A percentile compares a stretch with the other conserved stretches of the same genome.
These are phyloP conservation scores for Ogataea minuta DNA, from an alignment of 805 yeast genomes.

Conservation along the genomic window DNA sequence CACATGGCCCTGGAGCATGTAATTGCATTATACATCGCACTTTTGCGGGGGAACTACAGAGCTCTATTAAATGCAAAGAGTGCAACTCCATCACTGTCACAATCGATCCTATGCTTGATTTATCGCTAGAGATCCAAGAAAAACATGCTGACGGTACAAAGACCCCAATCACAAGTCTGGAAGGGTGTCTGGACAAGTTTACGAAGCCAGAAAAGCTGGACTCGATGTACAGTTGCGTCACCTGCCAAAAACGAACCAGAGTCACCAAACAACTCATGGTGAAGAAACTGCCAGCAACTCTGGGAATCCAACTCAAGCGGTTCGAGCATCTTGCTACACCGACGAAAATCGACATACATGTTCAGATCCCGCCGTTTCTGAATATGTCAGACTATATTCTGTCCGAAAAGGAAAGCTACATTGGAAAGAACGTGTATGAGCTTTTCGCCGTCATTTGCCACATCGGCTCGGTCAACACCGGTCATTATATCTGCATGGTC, in stretches of 20 bases:
- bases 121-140: slow-evolving; percentile 70
- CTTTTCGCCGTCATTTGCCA: slow-evolving; percentile 86
- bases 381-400: slow-evolving; percentile 63
- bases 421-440: slow-evolving; percentile 53
- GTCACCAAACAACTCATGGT: slow-evolving; percentile 74
- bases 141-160: slow-evolving; percentile 26
- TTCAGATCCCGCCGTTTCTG: slow-evolving; percentile 68
- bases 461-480: slow-evolving; percentile 91
- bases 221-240: slow-evolving; percentile 64
- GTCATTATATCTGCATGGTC: slow-evolving; percentile 83
- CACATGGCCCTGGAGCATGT: slow-evolving; percentile 39
- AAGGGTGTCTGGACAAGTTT: slow-evolving; percentile 71
- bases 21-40: slow-evolving; percentile 78
- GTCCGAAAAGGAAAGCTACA: slow-evolving; percentile 5
- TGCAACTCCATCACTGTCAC: slow-evolving; percentile 68
- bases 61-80: slow-evolving; percentile 69
- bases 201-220: slow-evolving; percentile 78
- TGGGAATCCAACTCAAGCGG: slow-evolving; percentile 82
- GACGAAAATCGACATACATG: slow-evolving; percentile 72
- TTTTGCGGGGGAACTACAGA: slow-evolving; percentile 80
- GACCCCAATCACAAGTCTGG: slow-evolving; percentile 37
- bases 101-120: slow-evolving; percentile 85
- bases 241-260: slow-evolving; percentile 58
- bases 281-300: slow-evolving; percentile 68
- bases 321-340: slow-evolving; percentile 62